Percentiles rank a stretch among this genome's conserved stretches.
These are phyloP conservation scores for Lactarius sp. DNA, from an alignment of 768 basidiomycete species.

Conservation along the genomic window DNA sequence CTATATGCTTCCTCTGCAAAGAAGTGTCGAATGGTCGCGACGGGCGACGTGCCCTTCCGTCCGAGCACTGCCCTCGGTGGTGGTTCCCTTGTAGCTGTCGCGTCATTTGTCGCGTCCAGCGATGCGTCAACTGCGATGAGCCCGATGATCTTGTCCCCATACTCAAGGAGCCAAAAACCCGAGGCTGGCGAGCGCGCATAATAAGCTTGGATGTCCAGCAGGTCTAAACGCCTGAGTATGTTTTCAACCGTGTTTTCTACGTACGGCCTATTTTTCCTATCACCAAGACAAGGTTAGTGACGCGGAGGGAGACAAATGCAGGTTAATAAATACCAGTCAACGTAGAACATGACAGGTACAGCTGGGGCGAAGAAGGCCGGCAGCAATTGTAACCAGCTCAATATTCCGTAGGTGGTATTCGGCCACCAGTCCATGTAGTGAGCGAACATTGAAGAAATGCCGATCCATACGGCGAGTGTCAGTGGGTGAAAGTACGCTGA, in stretches of 20 bases:
- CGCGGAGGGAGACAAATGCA: constrained; percentile 1
- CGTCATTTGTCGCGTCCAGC: constrained; percentile 35
- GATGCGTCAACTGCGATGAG: constrained; percentile 68
- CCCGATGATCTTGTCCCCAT: constrained; percentile 53
- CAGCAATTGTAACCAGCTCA: constrained; percentile 54
- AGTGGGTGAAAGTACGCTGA: constrained; percentile 55
- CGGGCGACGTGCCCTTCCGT: constrained; percentile 38
- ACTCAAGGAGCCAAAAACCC: constrained; percentile 68
- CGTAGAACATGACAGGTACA: constrained; percentile 57
- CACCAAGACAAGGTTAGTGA: neutral
- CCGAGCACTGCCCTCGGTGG: constrained; percentile 21
- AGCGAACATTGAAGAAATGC: constrained; percentile 52
- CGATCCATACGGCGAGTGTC: constrained; percentile 57
- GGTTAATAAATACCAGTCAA: constrained; percentile 57
- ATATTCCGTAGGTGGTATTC: constrained; percentile 36
- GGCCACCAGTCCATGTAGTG: constrained; percentile 70
- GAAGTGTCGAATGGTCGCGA: constrained; percentile 71
- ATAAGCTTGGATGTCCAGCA: constrained; percentile 46
- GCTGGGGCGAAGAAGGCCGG: constrained; percentile 61
- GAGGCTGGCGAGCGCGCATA: constrained; percentile 60
- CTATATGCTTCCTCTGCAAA: constrained; percentile 65
- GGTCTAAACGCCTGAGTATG: constrained; percentile 52
- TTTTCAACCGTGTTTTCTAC: constrained; percentile 54
- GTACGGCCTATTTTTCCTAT: constrained; percentile 64
- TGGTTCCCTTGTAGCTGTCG: constrained; percentile 27